Percentiles rank a stretch among this genome's conserved stretches.
phyloP scores from a whole-genome alignment of 805 yeast genomes.

The Nadsonia fulvescens region DNA sequence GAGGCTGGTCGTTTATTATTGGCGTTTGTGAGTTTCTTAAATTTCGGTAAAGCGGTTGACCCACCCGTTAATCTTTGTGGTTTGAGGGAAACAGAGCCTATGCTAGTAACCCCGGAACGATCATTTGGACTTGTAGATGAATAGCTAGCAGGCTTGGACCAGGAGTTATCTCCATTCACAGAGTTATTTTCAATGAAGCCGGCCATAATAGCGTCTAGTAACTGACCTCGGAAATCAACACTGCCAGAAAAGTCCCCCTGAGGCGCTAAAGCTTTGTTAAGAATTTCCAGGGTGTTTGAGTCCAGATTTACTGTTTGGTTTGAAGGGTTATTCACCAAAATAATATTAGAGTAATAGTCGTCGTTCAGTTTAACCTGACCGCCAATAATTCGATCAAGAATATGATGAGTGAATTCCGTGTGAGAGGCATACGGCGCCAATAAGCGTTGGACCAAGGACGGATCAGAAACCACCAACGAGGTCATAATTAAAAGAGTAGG shows the following conservation, averaged over 20 bases:
- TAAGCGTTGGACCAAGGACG: slow-evolving; percentile 2
- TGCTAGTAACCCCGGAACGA: slow-evolving; percentile 4
- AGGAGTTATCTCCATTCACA: slow-evolving; percentile 28
- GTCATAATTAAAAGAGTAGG: too few species aligned
- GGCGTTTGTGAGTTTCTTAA: slow-evolving; percentile 15
- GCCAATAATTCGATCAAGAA: slow-evolving; percentile 20
- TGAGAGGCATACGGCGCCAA: slow-evolving; percentile 3
- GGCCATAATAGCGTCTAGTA: slow-evolving; percentile 42
- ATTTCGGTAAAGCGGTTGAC: slow-evolving; percentile 8
- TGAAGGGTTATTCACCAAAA: slow-evolving; percentile 14
- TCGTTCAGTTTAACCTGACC: slow-evolving; percentile 17
- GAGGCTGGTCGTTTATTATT: slow-evolving; percentile 12
- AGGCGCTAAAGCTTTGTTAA: slow-evolving; percentile 15
- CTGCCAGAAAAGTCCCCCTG: slow-evolving; percentile 19
- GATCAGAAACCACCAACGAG: slow-evolving; percentile 6
- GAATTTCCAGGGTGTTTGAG: slow-evolving; percentile 12
- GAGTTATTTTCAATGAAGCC: slow-evolving; percentile 36
- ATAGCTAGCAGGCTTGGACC: slow-evolving; percentile 36
- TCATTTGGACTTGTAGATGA: slow-evolving; percentile 10
- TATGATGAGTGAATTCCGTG: slow-evolving; percentile 15
- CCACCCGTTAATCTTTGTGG: slow-evolving; percentile 4
- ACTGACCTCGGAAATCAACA: slow-evolving; percentile 7
- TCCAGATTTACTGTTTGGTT: slow-evolving; percentile 10
- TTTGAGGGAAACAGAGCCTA: slow-evolving; percentile 6
- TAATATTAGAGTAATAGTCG: slow-evolving; percentile 12